Base-by-base conservation (phyloP, 73 alveolate species). In the Uronychia binucleata region DNA sequence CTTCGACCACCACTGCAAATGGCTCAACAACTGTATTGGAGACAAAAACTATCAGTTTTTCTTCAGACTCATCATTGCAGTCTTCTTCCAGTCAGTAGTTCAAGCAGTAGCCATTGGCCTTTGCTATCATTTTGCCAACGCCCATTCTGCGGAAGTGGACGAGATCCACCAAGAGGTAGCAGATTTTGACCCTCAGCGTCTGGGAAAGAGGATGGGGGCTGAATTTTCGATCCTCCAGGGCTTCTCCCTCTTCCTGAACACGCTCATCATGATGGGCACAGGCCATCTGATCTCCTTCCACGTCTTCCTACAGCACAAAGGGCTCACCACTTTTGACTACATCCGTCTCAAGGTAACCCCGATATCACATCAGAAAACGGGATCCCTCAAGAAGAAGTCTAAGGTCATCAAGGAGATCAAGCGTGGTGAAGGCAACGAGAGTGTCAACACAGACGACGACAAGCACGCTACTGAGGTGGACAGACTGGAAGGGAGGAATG, bases 21-120 rank as follows among this genome's bases (percentile, higher is more conserved):
- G 98, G 99, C 88, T 96, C 76, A 96, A 96, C 86, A 96, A 96
- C 83, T 96, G 99, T 34, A 92, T 96, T 75, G 99, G 97, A 31
- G 84, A 74, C 19, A 81, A 34, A 33, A 92, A 92, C 82, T 88
- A 92, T 46, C 0, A 46, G 25, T 30, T 59, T 26, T 89, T 77
- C 57, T 28, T 77, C 59, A 26, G 5, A 11, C 67, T 46, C n/a
- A 46, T 46, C 19, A 19, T 46, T 19, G 19, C 67, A 5, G 67
- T 46, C 5, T 46, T 46, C 67, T 46, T 46, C 19, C 67, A 46
- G 19, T 11, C n/a, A 5, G 19, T 46, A 19, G 67, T 46, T 5
- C 19, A 46, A 46, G 67, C 67, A 11, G 67, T 46, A 46, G 67
- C 67, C 19, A 46, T 46, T 11, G 67, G 67, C 67, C 67, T 46